A percentile compares a stretch with the other conserved stretches of the same genome.
These are phyloP conservation scores for Dipodascopsis tothii DNA, from an alignment of 805 yeast species.

Conservation along the genomic window DNA sequence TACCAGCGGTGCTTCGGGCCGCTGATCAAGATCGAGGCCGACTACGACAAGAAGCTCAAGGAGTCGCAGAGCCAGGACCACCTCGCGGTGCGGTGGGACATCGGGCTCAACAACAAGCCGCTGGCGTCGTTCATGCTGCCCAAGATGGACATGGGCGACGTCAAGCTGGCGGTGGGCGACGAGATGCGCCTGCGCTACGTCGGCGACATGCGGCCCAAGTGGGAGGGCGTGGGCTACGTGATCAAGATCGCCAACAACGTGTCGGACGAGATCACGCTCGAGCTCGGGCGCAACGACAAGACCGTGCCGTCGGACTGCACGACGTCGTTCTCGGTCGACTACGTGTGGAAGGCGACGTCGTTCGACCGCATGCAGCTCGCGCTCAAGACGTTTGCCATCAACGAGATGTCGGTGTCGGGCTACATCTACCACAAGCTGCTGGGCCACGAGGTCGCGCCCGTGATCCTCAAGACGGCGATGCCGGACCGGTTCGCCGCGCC, in stretches of 20 bases:
- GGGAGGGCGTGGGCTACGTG: constrained; percentile 70
- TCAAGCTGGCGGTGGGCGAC: constrained; percentile 78
- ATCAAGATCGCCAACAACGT: constrained; percentile 60
- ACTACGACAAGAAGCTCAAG: constrained; percentile 62
- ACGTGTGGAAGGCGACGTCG: constrained; percentile 82
- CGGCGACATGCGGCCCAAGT: constrained; percentile 50
- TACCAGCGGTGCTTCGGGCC: constrained; percentile 84
- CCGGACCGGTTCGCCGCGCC: constrained; percentile 60
- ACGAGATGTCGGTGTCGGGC: constrained; percentile 61
- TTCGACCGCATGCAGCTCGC: constrained; percentile 81
- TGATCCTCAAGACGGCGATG: constrained; percentile 40
- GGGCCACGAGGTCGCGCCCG: constrained; percentile 69
- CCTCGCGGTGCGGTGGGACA: constrained; percentile 65
- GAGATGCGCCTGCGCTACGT: constrained; percentile 61
- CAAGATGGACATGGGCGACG: constrained; percentile 52
- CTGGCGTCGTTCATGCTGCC: constrained; percentile 64
- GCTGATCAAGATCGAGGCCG: constrained; percentile 71
- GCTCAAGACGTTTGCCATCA: constrained; percentile 60
- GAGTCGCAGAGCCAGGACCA: constrained; percentile 73
- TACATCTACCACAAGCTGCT: constrained; percentile 68
- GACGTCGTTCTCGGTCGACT: constrained; percentile 71
- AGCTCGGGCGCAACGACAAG: constrained; percentile 42
- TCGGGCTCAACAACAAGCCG: constrained; percentile 56
- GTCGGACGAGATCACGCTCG: constrained; percentile 65
- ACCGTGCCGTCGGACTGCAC: constrained; percentile 48